These are phyloP conservation scores for Fusarium siculi DNA, from an alignment of 2,329 filamentous ascomycete species.

Conservation along the genomic window DNA sequence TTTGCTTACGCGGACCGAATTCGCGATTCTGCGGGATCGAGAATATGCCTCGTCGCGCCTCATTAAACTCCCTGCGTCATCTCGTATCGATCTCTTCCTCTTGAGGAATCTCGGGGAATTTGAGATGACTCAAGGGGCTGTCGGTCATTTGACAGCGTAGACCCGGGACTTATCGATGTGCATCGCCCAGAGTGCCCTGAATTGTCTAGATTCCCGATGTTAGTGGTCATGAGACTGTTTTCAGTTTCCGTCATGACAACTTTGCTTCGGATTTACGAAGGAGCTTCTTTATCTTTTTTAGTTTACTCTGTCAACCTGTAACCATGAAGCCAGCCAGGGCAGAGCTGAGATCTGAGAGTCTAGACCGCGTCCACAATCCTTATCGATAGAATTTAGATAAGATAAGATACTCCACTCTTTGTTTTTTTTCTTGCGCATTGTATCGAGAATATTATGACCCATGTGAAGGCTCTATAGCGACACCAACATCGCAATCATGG, in stretches of 20 bases:
- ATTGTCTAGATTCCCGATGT: not conserved
- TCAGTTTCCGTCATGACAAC: not conserved
- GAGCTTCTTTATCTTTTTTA: not conserved
- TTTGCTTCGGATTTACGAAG: constrained; percentile 19
- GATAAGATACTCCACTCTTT: constrained; percentile 23
- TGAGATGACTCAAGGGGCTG: constrained; percentile 8
- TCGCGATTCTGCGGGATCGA: constrained; percentile 29
- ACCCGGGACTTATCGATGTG: constrained; percentile 2
- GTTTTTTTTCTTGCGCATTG: constrained; percentile 34
- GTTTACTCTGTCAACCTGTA: not conserved
- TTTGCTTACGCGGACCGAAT: constrained; percentile 28
- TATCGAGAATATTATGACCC: constrained; percentile 30
- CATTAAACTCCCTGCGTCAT: constrained; percentile 18
- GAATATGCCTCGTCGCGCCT: constrained; percentile 25
- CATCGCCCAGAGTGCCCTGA: not conserved
- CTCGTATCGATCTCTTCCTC: constrained; percentile 18
- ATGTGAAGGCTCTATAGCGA: constrained; percentile 34
- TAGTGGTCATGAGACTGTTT: constrained; percentile 4
- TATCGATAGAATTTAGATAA: constrained; percentile 40
- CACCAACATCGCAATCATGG: constrained; percentile 66
- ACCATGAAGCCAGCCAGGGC: not conserved
- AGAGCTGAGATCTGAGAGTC: not conserved
- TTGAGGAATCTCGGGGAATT: constrained; percentile 23
- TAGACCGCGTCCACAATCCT: not conserved
- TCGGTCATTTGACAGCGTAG: constrained; percentile 28